Base-by-base conservation (phyloP, 164 flowering plant species). In the Aristolochia californica region DNA sequence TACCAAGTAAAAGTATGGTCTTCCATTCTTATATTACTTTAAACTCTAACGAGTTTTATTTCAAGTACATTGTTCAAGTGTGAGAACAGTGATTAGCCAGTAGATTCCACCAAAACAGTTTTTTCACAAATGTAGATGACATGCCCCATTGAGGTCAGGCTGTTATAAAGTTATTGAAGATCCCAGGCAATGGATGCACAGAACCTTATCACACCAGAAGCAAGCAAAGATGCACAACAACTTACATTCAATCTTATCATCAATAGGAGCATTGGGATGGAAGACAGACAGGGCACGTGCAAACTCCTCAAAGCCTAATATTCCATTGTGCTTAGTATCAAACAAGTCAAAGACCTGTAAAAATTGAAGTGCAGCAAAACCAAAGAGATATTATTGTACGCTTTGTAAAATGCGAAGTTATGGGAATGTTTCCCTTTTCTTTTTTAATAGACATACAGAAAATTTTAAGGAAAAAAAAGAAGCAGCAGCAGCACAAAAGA, bases 221-320 rank as follows among this genome's bases (percentile, higher is more conserved):
- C 45, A 5, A 38, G 24, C 24, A 54, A 2, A 28, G 10, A 34
- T 7, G 7, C 3, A 2, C 11, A 34, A 56, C 47, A 23, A 62
- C 82, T 74, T 63, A 82, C 87, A 82, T 13, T 77, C 83, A 54
- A 82, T 82, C 70, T 82, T 82, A 59, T 82, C 84, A 16, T 80
- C 84, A 66, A 78, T 70, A n/a, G 87, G 84, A 56, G 87, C 87
- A 68, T 75, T 78, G 27, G 84, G 87, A 62, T 82, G 87, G 68
- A 82, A 82, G 30, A 82, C 84, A 22, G 84, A 80, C 5, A 82
- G 79, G 24, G 87, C 79, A 62, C 78, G 78, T 0, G 81, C 83
- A 73, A 82, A 82, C 60, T 78, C 87, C 51, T 80, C 87, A 69
- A 82, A 82, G 50, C 78, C 87, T 64, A 82, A 71, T 57, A 82